Evolutionary conservation across 352 stramenopile genomes (phyloP).

Genomic region (Pythium dissotocum): DNA sequence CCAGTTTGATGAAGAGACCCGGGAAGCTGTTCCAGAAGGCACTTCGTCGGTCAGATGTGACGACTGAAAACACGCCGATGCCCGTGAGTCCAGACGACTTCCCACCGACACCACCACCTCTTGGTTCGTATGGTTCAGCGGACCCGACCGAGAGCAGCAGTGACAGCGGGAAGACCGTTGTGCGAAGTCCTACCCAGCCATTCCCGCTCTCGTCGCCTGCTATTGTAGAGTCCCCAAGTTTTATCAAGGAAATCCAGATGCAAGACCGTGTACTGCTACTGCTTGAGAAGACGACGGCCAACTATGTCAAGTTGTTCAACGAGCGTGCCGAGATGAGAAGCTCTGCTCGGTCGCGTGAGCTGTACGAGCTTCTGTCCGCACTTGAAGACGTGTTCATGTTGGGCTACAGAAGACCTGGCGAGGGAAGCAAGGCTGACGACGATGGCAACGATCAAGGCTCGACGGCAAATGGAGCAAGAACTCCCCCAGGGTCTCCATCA

Average conservation of each 20-base stretch:
- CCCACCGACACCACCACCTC: conserved; percentile 15
- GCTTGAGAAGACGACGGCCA: conserved; percentile 58
- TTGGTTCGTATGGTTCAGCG: neutral
- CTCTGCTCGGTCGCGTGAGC: conserved; percentile 60
- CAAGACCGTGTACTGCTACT: conserved; percentile 55
- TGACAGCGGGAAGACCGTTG: conserved; percentile 7
- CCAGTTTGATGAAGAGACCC: conserved; percentile 73
- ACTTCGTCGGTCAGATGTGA: conserved; percentile 17
- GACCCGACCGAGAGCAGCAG: neutral
- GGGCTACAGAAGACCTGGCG: conserved; percentile 40
- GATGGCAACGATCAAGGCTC: neutral
- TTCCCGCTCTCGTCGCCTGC: neutral
- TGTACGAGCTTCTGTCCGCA: conserved; percentile 68
- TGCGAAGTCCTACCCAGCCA: conserved; percentile 15
- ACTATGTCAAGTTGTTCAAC: conserved; percentile 60
- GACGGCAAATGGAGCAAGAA: conserved; percentile 6
- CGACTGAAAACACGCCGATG: conserved; percentile 10
- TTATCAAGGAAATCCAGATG: conserved; percentile 22
- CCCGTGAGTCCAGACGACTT: conserved; percentile 8
- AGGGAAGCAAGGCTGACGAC: conserved; percentile 4
- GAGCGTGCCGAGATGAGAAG: conserved; percentile 66
- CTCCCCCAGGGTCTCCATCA: conserved; percentile 13
- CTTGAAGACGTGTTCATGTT: conserved; percentile 75
- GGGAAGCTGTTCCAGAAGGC: conserved; percentile 66
- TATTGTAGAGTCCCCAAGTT: neutral